These are phyloP conservation scores for Polytrichum formosum DNA, from an alignment of 225 moss, liverwort and hornwort genomes.

Conservation along the genomic window DNA sequence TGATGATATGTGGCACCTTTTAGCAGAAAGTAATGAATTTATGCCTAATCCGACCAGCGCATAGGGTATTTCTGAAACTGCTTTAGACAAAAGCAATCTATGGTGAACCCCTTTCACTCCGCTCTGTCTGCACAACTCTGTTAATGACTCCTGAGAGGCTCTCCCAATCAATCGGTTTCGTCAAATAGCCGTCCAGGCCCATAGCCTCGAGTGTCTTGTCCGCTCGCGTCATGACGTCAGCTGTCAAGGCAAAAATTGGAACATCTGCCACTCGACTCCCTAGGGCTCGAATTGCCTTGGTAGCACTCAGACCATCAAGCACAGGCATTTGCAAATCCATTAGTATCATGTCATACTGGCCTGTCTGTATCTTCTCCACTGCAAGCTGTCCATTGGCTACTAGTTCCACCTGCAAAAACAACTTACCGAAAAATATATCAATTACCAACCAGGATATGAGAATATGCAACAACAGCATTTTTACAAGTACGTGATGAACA, in stretches of 20 bases:
- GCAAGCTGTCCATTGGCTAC: slow-evolving; percentile 80
- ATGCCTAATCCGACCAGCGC: no score
- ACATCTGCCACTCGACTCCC: slow-evolving; percentile 31
- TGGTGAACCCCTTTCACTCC: neutral
- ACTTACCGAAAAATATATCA: neutral
- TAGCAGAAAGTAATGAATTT: no score
- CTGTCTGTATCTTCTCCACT: slow-evolving; percentile 62
- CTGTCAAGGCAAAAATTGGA: slow-evolving; percentile 82
- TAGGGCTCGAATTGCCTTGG: slow-evolving; percentile 68
- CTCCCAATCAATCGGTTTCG: slow-evolving; percentile 88
- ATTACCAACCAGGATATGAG: neutral
- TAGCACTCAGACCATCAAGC: slow-evolving; percentile 80
- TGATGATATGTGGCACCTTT: no score
- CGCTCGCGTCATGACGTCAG: slow-evolving; percentile 71
- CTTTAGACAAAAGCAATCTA: no score
- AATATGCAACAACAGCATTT: neutral
- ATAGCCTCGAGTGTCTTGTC: slow-evolving; percentile 64
- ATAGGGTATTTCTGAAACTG: no score
- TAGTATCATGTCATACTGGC: slow-evolving; percentile 66
- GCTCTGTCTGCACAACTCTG: slow-evolving; percentile 24
- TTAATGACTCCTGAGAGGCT: slow-evolving; percentile 57
- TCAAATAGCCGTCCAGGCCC: slow-evolving; percentile 73
- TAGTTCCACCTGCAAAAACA: slow-evolving; percentile 57
- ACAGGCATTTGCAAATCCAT: slow-evolving; percentile 98
- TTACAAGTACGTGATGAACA: no score